Evolutionary conservation across 805 yeast species (phyloP).

Genomic region (Yamadazyma phyllophila): DNA sequence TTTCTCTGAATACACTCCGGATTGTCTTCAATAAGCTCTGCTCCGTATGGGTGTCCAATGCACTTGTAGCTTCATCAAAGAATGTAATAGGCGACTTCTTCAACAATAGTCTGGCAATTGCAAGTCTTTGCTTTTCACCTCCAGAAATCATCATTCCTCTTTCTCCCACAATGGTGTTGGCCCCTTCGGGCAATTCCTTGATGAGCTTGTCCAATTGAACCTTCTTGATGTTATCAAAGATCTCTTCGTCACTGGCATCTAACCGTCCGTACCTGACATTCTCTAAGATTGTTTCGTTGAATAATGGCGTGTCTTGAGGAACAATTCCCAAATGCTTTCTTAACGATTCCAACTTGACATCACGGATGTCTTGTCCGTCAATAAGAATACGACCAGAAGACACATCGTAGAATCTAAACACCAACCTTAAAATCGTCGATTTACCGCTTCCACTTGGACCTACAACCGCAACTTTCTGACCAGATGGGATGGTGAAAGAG

Average conservation of each 20-base stretch:
- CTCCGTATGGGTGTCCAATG: constrained; percentile 95
- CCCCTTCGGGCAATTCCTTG: constrained; percentile 75
- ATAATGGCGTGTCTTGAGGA: constrained; percentile 96
- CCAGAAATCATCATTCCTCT: constrained; percentile 99
- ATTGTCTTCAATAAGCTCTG: constrained; percentile 78
- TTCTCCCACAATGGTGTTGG: constrained; percentile 88
- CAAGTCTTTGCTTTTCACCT: constrained; percentile 96
- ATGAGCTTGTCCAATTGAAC: constrained; percentile 70
- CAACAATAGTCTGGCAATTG: constrained; percentile 85
- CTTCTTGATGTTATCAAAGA: constrained; percentile 56
- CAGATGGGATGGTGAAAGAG: constrained; percentile 83
- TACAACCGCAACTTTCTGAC: constrained; percentile 87
- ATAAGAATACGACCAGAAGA: constrained; percentile 71
- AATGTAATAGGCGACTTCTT: constrained; percentile 88
- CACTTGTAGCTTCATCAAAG: constrained; percentile 96
- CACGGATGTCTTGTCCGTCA: constrained; percentile 84
- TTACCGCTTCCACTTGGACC: constrained; percentile 98
- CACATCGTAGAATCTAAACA: constrained; percentile 89
- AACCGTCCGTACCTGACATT: constrained; percentile 85
- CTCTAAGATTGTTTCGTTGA: constrained; percentile 85
- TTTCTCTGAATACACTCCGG: constrained; percentile 55
- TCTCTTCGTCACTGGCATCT: constrained; percentile 70
- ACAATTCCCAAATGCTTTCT: constrained; percentile 83
- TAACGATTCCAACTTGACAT: constrained; percentile 71
- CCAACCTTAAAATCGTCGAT: constrained; percentile 79